Conservation (phyloP, 768 basidiomycete species). For the Boletus tomentosulus region DNA sequence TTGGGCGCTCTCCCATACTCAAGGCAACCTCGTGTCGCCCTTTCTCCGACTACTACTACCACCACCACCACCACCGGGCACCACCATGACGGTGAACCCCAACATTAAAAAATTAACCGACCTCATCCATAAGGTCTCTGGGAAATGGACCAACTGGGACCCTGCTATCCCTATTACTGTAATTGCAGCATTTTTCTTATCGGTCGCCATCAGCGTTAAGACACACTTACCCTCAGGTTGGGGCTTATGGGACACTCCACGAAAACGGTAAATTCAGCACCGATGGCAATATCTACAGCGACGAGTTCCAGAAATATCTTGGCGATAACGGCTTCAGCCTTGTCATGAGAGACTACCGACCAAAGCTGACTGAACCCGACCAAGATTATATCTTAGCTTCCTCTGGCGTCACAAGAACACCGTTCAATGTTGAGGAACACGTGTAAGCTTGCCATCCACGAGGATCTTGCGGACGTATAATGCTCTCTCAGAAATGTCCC, state of each 20-base stretch:
- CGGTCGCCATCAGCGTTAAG: background rate
- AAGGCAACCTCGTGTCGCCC: background rate
- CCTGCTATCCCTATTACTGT: slow-evolving; percentile 25
- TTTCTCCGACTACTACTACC: background rate
- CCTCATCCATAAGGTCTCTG: slow-evolving; percentile 22
- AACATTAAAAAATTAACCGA: slow-evolving; percentile 27
- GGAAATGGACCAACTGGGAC: slow-evolving; percentile 33
- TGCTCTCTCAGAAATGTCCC: background rate
- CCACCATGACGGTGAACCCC: background rate
- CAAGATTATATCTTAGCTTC: slow-evolving; percentile 18
- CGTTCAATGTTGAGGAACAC: slow-evolving; percentile 7
- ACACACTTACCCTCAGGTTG: slow-evolving; percentile 16
- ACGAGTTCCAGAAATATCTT: slow-evolving; percentile 3
- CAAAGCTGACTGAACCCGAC: slow-evolving; percentile 8
- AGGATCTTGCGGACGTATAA: no score
- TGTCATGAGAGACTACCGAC: background rate
- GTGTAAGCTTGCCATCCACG: background rate
- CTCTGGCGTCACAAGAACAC: slow-evolving; percentile 11
- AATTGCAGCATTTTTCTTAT: slow-evolving; percentile 1
- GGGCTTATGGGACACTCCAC: slow-evolving; percentile 28
- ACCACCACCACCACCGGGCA: background rate
- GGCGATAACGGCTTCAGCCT: background rate
- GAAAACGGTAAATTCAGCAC: background rate
- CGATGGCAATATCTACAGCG: slow-evolving; percentile 27
- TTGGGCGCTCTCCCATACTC: background rate